These are phyloP conservation scores for Globisporangium middletonii DNA, from an alignment of 352 stramenopile species.

Conservation along the genomic window DNA sequence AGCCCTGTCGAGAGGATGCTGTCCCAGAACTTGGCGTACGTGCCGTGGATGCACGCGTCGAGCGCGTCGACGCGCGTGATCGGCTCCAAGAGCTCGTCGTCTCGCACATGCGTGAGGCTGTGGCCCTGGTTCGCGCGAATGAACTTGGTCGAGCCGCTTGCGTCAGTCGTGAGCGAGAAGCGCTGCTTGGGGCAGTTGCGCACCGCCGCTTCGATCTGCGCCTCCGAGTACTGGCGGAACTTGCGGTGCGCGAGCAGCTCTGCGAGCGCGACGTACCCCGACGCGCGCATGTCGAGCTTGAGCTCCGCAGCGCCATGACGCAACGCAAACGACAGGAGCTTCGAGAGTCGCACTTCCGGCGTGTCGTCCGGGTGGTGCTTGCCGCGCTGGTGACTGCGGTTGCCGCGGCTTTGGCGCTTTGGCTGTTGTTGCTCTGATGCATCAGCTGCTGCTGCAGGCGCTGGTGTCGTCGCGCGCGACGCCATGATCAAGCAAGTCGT, in stretches of 20 bases:
- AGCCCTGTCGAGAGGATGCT: conserved; percentile 55
- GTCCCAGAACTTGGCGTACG: conserved; percentile 63
- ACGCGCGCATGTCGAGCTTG: conserved; percentile 58
- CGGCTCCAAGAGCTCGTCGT: conserved; percentile 65
- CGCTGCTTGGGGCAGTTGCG: conserved; percentile 67
- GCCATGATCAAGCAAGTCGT: no score
- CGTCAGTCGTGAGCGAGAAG: conserved; percentile 61
- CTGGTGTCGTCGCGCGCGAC: no score
- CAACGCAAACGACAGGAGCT: conserved; percentile 69
- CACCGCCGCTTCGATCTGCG: conserved; percentile 64
- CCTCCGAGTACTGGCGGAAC: conserved; percentile 43
- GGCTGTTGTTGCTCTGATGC: not conserved
- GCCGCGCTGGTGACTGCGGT: not conserved
- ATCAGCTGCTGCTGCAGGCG: not conserved
- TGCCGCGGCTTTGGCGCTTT: not conserved
- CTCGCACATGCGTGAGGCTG: conserved; percentile 52
- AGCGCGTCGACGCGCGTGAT: conserved; percentile 42
- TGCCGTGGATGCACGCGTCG: conserved; percentile 68
- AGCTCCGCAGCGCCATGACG: conserved; percentile 70
- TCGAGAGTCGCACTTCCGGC: conserved; percentile 65
- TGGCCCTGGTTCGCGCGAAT: conserved; percentile 85
- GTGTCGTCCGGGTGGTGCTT: conserved; percentile 24
- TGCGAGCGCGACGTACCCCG: conserved; percentile 52
- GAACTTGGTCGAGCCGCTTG: conserved; percentile 26
- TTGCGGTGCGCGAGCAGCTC: conserved; percentile 47